Conservation (phyloP, 2,329 filamentous ascomycete species). For the Pestalotiopsis sp. region DNA sequence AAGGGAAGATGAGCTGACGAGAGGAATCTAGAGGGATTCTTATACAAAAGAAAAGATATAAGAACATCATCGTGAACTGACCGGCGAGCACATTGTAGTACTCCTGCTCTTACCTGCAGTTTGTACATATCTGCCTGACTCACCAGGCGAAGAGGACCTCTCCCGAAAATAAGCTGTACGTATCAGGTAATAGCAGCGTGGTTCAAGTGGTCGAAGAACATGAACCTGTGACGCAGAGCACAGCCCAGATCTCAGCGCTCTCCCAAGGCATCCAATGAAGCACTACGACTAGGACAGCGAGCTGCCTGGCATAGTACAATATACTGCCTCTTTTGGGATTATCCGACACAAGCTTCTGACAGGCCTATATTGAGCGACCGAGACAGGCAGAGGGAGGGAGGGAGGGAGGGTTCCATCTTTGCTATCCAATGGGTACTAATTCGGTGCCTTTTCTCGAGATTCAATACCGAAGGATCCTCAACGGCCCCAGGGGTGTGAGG, state of each 20-base stretch:
- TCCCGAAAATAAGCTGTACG: neutral
- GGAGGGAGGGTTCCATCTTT: neutral
- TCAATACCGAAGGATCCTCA: slow-evolving; percentile 2
- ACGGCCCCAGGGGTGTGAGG: neutral
- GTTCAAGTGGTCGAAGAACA: neutral
- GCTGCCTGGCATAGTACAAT: neutral
- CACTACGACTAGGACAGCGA: neutral
- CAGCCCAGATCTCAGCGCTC: neutral
- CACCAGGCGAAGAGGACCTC: neutral
- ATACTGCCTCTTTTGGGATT: neutral
- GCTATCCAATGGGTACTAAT: neutral
- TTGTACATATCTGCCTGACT: neutral
- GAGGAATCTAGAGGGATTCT: neutral
- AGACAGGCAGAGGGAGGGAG: neutral
- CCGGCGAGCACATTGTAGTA: neutral
- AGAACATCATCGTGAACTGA: neutral
- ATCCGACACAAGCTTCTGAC: neutral
- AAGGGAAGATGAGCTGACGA: neutral
- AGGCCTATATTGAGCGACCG: neutral
- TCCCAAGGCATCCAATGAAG: neutral
- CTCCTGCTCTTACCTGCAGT: neutral
- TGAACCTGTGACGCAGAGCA: neutral
- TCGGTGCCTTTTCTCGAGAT: neutral
- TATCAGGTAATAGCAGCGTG: neutral
- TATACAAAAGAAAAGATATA: neutral